Conservation (phyloP, 495 filamentous ascomycete genomes). For the Lepraria neglecta region DNA sequence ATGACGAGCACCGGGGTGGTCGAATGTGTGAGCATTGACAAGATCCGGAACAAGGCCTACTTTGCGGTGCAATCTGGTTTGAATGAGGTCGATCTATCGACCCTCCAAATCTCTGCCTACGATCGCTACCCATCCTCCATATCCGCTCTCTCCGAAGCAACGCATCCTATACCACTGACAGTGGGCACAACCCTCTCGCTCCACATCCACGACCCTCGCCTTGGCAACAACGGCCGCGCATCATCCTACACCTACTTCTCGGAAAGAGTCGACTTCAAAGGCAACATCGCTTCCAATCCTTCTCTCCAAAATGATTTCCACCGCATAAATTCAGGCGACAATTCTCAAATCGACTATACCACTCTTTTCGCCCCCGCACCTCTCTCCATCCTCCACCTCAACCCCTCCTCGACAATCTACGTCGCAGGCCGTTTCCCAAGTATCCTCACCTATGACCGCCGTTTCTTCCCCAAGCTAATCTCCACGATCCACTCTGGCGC, state of each 20-base stretch:
- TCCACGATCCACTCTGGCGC: conserved; percentile 80
- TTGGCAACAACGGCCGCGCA: conserved; percentile 23
- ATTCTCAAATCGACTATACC: conserved; percentile 48
- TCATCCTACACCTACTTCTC: conserved; percentile 7
- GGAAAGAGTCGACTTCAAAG: conserved; percentile 7
- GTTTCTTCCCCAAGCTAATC: conserved; percentile 72
- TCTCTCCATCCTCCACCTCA: conserved; percentile 56
- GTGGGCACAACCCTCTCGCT: conserved; percentile 78
- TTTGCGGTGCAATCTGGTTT: conserved; percentile 70
- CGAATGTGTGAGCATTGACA: conserved; percentile 80
- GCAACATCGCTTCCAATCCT: conserved; percentile 2
- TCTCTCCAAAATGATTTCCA: conserved; percentile 25
- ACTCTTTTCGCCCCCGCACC: conserved; percentile 76
- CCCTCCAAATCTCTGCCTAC: conserved; percentile 61
- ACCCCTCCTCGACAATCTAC: conserved; percentile 57
- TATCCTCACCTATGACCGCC: conserved; percentile 82
- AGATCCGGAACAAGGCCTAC: conserved; percentile 59
- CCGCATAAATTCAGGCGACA: conserved; percentile 31
- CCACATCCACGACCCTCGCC: conserved; percentile 75
- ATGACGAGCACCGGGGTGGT: conserved; percentile 35
- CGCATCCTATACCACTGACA: conserved; percentile 66
- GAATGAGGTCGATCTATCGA: conserved; percentile 78
- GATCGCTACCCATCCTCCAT: conserved; percentile 78
- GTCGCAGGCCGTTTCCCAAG: conserved; percentile 86
- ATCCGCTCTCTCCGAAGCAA: conserved; percentile 72